Conservation (phyloP, 2,329 filamentous ascomycete genomes). For the Pyrenophora graminea region DNA sequence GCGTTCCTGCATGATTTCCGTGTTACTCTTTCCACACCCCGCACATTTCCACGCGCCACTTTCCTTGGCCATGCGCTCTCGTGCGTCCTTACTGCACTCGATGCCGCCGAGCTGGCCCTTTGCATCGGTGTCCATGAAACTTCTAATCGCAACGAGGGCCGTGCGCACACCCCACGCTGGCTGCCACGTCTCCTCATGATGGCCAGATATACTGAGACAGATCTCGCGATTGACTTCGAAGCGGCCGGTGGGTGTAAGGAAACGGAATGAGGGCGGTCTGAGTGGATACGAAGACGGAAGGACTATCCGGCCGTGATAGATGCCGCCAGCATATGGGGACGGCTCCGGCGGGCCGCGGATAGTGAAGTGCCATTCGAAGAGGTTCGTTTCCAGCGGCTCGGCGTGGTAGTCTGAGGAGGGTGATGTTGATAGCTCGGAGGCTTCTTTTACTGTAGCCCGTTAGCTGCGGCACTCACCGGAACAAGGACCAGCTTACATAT, state of each 20-base stretch:
- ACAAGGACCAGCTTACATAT: constrained; percentile 63
- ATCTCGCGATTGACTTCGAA: constrained; percentile 98
- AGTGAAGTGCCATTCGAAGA: constrained; percentile 99
- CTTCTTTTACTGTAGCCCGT: constrained; percentile 74
- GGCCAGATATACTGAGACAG: constrained; percentile 88
- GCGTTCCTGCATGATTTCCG: constrained; percentile 73
- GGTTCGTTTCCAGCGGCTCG: constrained; percentile 80
- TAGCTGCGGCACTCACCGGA: constrained; percentile 16
- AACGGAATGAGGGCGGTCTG: constrained; percentile 92
- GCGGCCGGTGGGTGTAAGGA: constrained; percentile 85
- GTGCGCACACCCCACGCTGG: constrained; percentile 96
- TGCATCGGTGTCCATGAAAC: constrained; percentile 91
- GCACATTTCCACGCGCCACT: constrained; percentile 70
- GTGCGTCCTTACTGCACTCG: constrained; percentile 68
- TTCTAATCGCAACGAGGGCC: constrained; percentile 75
- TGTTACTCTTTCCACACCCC: constrained; percentile 71
- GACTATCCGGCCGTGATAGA: constrained; percentile 95
- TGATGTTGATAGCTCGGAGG: constrained; percentile 77
- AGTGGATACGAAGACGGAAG: constrained; percentile 89
- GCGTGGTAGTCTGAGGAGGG: constrained; percentile 87
- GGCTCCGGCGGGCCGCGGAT: constrained; percentile 81
- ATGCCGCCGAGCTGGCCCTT: constrained; percentile 88
- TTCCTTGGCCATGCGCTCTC: constrained; percentile 70
- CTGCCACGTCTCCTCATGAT: constrained; percentile 99
- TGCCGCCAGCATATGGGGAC: constrained; percentile 76